Conservation (phyloP, 768 basidiomycete species). For the Lactifluus hygrophoroides region DNA sequence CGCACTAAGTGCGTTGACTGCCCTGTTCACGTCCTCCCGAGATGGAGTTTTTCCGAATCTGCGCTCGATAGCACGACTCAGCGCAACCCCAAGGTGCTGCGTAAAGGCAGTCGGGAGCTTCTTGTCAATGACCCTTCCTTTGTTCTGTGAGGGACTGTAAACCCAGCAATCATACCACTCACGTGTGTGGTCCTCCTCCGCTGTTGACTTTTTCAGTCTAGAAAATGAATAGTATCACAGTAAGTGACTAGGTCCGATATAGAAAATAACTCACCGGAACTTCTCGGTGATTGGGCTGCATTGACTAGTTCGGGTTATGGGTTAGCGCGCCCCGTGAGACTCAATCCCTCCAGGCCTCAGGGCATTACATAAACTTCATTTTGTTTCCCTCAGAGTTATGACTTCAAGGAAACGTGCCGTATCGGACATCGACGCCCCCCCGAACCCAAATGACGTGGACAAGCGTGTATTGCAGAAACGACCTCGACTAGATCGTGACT, state of each 20-base stretch:
- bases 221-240: not conserved
- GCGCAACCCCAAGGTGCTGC: not conserved
- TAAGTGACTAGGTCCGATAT: too few species aligned
- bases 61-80: slow-evolving; percentile 5
- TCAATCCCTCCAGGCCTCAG: too few species aligned
- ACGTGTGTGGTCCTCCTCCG: not conserved
- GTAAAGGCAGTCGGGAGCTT: not conserved
- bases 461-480: not conserved
- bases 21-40: not conserved
- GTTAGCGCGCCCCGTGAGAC: too few species aligned
- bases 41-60: slow-evolving; percentile 3
- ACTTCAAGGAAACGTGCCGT: slow-evolving; percentile 9
- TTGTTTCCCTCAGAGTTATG: too few species aligned
- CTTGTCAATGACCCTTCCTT: not conserved
- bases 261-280: not conserved
- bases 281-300: not conserved
- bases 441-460: not conserved
- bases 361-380: too few species aligned
- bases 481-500: not conserved
- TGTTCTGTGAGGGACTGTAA: not conserved
- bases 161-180: not conserved
- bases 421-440: not conserved
- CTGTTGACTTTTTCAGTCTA: not conserved
- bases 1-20: not conserved
- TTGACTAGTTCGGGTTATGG: not conserved